These are phyloP conservation scores for Ogataea methanolica DNA, from an alignment of 805 yeast genomes.

Conservation along the genomic window DNA sequence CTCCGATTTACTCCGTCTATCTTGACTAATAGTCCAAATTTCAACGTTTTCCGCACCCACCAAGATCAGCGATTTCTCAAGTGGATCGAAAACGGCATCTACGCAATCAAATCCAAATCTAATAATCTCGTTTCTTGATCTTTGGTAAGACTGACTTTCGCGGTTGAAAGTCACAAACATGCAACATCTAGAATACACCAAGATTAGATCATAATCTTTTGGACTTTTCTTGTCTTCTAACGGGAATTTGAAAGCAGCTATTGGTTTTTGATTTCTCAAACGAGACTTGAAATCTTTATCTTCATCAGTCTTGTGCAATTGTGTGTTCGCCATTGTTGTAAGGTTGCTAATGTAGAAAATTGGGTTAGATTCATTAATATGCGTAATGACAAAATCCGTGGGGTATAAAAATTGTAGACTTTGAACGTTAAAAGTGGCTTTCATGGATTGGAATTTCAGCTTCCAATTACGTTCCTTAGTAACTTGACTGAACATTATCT, in stretches of 20 bases:
- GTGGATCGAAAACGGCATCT: conserved; percentile 25
- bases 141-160: conserved; percentile 15
- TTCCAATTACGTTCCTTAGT: conserved; percentile 22
- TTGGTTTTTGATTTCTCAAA: conserved; percentile 22
- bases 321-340: conserved; percentile 24
- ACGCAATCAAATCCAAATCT: conserved; percentile 23
- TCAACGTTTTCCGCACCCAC: conserved; percentile 23
- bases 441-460: conserved; percentile 23
- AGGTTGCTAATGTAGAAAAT: conserved; percentile 26
- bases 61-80: conserved; percentile 20
- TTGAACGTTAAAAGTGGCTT: conserved; percentile 22
- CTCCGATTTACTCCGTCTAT: conserved; percentile 16
- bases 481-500: conserved; percentile 33
- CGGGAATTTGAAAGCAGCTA: conserved; percentile 23
- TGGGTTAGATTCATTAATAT: conserved; percentile 23
- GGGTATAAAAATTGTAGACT: conserved; percentile 23
- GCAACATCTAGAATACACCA: conserved; percentile 26
- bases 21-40: conserved; percentile 21
- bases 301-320: conserved; percentile 17
- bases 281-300: conserved; percentile 24
- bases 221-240: conserved; percentile 5
- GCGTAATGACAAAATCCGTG: conserved; percentile 26
- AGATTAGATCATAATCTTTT: conserved; percentile 22
- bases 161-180: conserved; percentile 22
- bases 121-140: conserved; percentile 23